A percentile compares a stretch with the other conserved stretches of the same genome.
Conservation (phyloP, 83 land plant genomes). For the Diphasiastrum complanatum region DNA sequence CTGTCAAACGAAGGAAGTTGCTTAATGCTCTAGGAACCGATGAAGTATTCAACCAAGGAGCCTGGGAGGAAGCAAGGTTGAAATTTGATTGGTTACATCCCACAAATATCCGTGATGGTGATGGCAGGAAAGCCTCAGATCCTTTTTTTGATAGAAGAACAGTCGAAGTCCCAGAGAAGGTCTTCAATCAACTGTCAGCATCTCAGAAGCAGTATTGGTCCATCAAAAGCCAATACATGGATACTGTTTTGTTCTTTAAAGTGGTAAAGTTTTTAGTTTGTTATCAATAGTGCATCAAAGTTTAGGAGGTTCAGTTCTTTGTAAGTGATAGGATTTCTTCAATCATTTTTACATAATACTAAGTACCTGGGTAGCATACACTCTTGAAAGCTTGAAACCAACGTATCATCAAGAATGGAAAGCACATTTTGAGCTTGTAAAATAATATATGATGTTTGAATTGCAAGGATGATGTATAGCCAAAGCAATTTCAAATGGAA, state of each 20-base stretch:
- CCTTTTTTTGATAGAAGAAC: constrained; percentile 72
- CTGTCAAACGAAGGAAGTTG: constrained; percentile 44
- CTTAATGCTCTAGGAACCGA: constrained; percentile 31
- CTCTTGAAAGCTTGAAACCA: too few relatives aligned
- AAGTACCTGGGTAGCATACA: too few relatives aligned
- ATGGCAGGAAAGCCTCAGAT: constrained; percentile 57
- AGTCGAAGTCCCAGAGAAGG: constrained; percentile 70
- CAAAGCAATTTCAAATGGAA: too few relatives aligned
- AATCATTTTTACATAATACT: too few relatives aligned
- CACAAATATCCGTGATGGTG: constrained; percentile 55
- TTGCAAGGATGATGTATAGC: too few relatives aligned
- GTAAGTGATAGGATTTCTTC: too few relatives aligned
- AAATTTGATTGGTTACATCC: constrained; percentile 87
- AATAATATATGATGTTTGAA: too few relatives aligned
- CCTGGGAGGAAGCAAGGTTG: constrained; percentile 42
- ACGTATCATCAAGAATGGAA: too few relatives aligned
- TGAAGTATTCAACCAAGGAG: constrained; percentile 22
- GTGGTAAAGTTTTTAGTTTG: constrained; percentile 73
- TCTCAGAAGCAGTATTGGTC: constrained; percentile 91
- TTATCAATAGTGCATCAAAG: too few relatives aligned
- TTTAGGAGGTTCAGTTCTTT: too few relatives aligned
- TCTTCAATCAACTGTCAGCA: constrained; percentile 70
- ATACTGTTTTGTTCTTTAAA: constrained; percentile 86
- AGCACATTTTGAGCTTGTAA: too few relatives aligned
- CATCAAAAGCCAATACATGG: constrained; percentile 84